Base-by-base conservation (phyloP, 148 eudicot genomes). In the Rhododendron kiyosumense region DNA sequence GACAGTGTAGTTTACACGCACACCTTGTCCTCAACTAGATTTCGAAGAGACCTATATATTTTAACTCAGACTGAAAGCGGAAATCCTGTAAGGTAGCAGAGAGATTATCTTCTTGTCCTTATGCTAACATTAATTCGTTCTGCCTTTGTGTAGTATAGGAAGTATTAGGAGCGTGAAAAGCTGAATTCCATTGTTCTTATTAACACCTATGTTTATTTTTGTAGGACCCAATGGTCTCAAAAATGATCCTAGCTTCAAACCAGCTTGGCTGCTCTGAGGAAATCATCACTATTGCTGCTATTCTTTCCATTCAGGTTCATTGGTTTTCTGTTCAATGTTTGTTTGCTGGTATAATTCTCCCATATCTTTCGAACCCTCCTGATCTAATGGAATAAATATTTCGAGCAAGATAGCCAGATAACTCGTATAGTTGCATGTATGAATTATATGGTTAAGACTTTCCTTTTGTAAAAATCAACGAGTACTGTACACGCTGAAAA, bases 181-280 rank as follows among this genome's bases (percentile, higher is more conserved):
- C 34, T 15, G 43, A 79, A 81, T 52, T 30, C 0, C 5, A 32
- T 51, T 34, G 7, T 28, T 41, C 83, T 71, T 79, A 6, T 20
- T 71, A 45, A 81, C 75, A 59, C 48, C 69, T 20, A 57, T 48
- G 17, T 1, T 34, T 84, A 43, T 30, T 83, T 46, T 32, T 88
- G 87, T 88, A 97, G 99, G 99, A 95, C 83, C 96, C 99, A 34
- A 94, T 97, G 98, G 89, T 97, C 78, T 93, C 99, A 61, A 97
- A 95, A 87, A 95, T 90, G 92, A 94, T 97, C 81, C 89, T 97
- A 88, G 98, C 94, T 79, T 94, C 99, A 83, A 90, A 89, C 59
- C 91, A 94, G 78, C 89, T 92, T 61, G 96, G 96, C 73, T 97
- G 99, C 87, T 93, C 99, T 32, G 98, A 97, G 86, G 99, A 97